A percentile compares a stretch with the other conserved stretches of the same genome.
phyloP scores from a whole-genome alignment of 1,139 yeast species.

The Candida smagusa region DNA sequence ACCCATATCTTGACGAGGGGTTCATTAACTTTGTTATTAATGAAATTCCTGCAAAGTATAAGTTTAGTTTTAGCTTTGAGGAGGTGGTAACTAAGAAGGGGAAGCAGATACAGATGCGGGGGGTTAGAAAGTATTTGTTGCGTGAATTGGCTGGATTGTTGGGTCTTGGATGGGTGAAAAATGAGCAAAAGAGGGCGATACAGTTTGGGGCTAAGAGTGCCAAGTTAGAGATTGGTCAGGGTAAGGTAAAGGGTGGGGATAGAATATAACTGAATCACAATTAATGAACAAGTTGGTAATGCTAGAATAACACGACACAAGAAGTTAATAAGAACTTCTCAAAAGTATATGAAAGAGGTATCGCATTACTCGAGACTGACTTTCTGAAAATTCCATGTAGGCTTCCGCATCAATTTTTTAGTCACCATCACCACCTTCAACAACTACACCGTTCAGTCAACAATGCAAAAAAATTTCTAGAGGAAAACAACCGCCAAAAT shows the following conservation, averaged over 20 bases:
- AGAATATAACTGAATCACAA: too few relatives aligned
- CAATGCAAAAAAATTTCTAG: too few relatives aligned
- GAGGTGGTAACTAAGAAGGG: slow-evolving; percentile 26
- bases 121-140: slow-evolving; percentile 58
- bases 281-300: too few relatives aligned
- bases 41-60: slow-evolving; percentile 50
- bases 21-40: slow-evolving; percentile 54
- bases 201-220: slow-evolving; percentile 97
- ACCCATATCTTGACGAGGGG: slow-evolving; percentile 74
- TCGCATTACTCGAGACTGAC: too few relatives aligned
- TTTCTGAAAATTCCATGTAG: too few relatives aligned
- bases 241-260: slow-evolving; percentile 51
- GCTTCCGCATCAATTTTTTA: too few relatives aligned
- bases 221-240: slow-evolving; percentile 75
- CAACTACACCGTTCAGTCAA: too few relatives aligned
- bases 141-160: slow-evolving; percentile 57
- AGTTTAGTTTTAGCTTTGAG: slow-evolving; percentile 34
- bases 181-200: slow-evolving; percentile 89
- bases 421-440: too few relatives aligned
- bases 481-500: too few relatives aligned
- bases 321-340: too few relatives aligned
- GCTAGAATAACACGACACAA: too few relatives aligned
- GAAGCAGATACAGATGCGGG: slow-evolving; percentile 21
- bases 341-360: too few relatives aligned
- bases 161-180: slow-evolving; percentile 55